Evolutionary conservation across 2,329 filamentous ascomycete genomes (phyloP).

Genomic region (Pseudogymnoascus sp.): DNA sequence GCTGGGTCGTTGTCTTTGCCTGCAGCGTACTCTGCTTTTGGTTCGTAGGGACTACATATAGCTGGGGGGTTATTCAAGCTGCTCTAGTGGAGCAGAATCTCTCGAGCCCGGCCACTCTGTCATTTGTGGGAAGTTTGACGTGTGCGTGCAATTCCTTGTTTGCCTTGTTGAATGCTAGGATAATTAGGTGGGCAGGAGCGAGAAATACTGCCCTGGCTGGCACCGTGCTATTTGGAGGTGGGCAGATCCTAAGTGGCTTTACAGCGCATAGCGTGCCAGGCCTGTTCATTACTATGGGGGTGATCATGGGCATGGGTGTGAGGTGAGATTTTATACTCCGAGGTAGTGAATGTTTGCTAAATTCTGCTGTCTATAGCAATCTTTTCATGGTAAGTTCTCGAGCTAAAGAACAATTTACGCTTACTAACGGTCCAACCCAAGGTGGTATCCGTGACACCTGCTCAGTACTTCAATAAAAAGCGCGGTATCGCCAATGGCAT

Average conservation of each 20-base stretch:
- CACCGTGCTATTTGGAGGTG: constrained; percentile 43
- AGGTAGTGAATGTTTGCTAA: background rate
- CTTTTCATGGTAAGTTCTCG: constrained; percentile 23
- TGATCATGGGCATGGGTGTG: constrained; percentile 41
- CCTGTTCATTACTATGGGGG: constrained; percentile 43
- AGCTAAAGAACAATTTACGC: constrained; percentile 19
- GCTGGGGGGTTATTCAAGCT: constrained; percentile 56
- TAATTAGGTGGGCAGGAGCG: constrained; percentile 46
- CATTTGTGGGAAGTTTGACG: constrained; percentile 52
- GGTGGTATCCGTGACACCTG: constrained; percentile 43
- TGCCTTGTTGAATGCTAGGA: constrained; percentile 46
- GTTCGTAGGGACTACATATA: constrained; percentile 50
- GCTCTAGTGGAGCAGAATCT: constrained; percentile 46
- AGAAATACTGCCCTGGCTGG: constrained; percentile 43
- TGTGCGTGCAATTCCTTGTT: constrained; percentile 45
- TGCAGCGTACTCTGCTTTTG: constrained; percentile 50
- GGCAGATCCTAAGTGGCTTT: constrained; percentile 44
- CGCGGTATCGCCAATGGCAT: constrained; percentile 52
- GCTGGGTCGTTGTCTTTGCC: constrained; percentile 48
- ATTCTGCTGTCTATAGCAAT: constrained; percentile 16
- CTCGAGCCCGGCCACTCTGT: constrained; percentile 45
- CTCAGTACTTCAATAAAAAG: constrained; percentile 50
- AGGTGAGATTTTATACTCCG: constrained; percentile 27
- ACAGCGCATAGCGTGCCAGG: constrained; percentile 39
- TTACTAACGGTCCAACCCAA: constrained; percentile 29